Evolutionary conservation across 2,329 filamentous ascomycete species (phyloP), one percentile per base, ranked within the genome.

Genomic region (Fusarium keratoplasticum): DNA sequence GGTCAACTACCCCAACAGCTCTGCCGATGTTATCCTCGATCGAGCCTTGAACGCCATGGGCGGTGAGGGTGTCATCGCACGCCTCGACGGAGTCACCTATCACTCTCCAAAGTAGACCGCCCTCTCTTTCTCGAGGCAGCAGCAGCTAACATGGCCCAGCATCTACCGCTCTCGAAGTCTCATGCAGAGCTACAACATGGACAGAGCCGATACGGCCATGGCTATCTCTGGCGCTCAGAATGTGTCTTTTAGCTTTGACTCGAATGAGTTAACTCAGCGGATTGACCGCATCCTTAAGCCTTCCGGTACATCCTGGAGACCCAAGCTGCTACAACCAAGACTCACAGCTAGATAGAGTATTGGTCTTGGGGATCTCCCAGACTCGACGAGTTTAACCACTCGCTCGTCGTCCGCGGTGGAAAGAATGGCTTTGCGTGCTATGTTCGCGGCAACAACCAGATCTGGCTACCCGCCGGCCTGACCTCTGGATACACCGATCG

Each of bases 121-220:
- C 4, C 7, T 22, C 4, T 20, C 33, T 13, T 4, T n/a, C 3
- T 33, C 4, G n/a, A n/a, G 11, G 9, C n/a, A 25, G 3, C 22
- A 11, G 13, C n/a, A 25, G 4, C 57, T 57, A 20, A 68, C 33
- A 22, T 25, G 13, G 0, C 2, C 1, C 7, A 75, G 73, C 18
- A 40, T 64, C 11, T 75, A 66, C 7, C 69, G 50, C 1, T 73
- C 69, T 5, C 69, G 72, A 0, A 71, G 64, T 5, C 67, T 71
- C 2, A 75, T 75, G 67, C 72, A 75, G 40, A 71, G 72, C 18
- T 75, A 75, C 0, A 66, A 64, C 5, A 44, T 71, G 16, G 44
- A 44, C 3, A 44, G 42, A 0, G 66, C 73, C 1, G 72, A 75
- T 18, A 74, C 59, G 0, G 27, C 44, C 1, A 54, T 70, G 3